phyloP scores from a whole-genome alignment of 768 basidiomycete genomes.

The Coprinellus micaceus region DNA sequence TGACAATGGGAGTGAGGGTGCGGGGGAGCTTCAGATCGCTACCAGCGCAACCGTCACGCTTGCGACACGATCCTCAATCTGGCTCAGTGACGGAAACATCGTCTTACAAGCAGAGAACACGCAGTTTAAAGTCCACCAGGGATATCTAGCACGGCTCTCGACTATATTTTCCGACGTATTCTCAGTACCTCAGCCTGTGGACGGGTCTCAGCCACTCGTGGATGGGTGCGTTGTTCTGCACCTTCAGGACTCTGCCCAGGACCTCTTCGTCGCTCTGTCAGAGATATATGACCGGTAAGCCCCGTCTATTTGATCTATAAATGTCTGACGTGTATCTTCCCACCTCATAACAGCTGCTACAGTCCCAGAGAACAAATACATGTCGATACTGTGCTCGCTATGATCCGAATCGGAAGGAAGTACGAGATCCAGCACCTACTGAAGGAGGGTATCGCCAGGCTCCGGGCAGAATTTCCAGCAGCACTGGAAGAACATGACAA shows the following conservation, averaged over 20 bases:
- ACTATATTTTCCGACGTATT: conserved; percentile 21
- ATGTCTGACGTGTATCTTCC: not conserved
- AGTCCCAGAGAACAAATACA: not conserved
- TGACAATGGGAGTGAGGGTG: not conserved
- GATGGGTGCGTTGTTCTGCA: conserved; percentile 11
- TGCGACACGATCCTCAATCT: conserved; percentile 4
- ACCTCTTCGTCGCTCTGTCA: not conserved
- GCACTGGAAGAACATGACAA: not conserved
- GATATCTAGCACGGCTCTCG: conserved; percentile 16
- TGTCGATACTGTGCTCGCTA: not conserved
- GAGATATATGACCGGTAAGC: not conserved
- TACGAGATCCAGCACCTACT: not conserved
- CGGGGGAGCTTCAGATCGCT: too few relatives aligned
- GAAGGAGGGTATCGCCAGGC: not conserved
- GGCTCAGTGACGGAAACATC: conserved; percentile 21
- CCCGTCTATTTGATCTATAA: not conserved
- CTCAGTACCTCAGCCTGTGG: conserved; percentile 13
- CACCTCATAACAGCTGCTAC: not conserved
- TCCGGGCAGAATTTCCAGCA: not conserved
- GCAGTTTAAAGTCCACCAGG: conserved; percentile 19
- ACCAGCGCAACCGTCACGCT: too few relatives aligned
- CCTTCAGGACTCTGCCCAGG: not conserved
- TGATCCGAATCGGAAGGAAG: not conserved
- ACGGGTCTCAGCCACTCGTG: not conserved
- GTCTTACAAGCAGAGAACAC: conserved; percentile 17